Evolutionary conservation across 140 eudicot genomes (phyloP), one percentile per base, ranked within the genome.

Genomic region (Bidens hawaiensis): DNA sequence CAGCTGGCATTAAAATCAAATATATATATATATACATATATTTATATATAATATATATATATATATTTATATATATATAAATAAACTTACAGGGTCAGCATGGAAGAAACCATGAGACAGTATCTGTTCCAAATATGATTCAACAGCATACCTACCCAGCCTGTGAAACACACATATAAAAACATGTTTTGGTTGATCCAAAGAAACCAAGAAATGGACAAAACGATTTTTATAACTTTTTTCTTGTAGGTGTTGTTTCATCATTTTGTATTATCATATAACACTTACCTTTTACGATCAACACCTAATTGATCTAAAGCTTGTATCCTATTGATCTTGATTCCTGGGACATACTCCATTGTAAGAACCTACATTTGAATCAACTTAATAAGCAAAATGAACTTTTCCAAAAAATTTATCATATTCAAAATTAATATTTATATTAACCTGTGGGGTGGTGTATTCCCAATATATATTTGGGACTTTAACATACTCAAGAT

Each of bases 311-410:
- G 90, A 79, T 94, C 99, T 67, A 94, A 78, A 49, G 96, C 97
- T 81, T 88, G 79, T 59, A 85, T 85, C 75, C 99, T 82, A 66
- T 94, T 94, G 74, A 94, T 94, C 74, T 94, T 94, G 75, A 88
- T 94, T 48, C 99, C 99, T 0, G 97, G 97, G 57, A 94, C 97
- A 75, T 94, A 94, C 80, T 94, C 97, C 99, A 94, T 94, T 31
- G 97, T 88, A 70, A 94, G 82, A 70, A 94, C 87, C 99, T 93
- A 50, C 67, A 79, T 17, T 45, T 28, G 18, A 55, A 71, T 42
- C 36, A 66, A 56, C 56, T 12, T 55, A 67, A n/a, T 76, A 36
- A 73, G 72, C 54, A 38, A 61, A 65, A 63, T 19, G 46, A 11
- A 34, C 28, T 30, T 28, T 49, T 19, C n/a, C 3, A 18, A 48